These are phyloP conservation scores for Margaritispora aquatica DNA, from an alignment of 495 filamentous ascomycete species.

Conservation along the genomic window DNA sequence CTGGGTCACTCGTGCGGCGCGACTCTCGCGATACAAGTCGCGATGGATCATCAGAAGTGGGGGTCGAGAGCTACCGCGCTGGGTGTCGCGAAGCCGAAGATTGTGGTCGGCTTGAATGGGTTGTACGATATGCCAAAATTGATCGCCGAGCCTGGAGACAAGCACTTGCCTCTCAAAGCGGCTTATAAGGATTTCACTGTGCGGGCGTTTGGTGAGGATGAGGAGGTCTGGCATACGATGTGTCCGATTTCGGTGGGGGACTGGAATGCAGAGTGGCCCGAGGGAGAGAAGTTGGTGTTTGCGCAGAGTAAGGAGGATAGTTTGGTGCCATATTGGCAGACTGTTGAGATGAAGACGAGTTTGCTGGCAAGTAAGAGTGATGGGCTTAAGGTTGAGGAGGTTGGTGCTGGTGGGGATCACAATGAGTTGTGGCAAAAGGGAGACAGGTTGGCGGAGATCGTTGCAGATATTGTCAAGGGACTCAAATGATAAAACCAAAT, in stretches of 20 bases:
- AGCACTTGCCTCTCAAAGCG: background rate
- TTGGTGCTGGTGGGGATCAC: background rate
- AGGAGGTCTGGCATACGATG: constrained; percentile 1
- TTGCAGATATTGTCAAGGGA: background rate
- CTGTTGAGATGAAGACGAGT: background rate
- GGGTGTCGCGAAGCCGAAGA: background rate
- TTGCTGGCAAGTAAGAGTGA: background rate
- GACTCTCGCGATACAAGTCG: constrained; percentile 63
- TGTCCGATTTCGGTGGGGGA: background rate
- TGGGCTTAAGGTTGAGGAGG: background rate
- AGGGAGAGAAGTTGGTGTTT: constrained; percentile 20
- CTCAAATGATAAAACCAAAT: background rate
- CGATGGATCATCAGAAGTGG: constrained; percentile 35
- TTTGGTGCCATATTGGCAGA: constrained; percentile 21
- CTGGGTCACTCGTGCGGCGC: constrained; percentile 74
- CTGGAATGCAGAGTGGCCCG: background rate
- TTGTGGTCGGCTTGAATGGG: constrained; percentile 2
- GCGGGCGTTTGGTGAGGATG: constrained; percentile 5
- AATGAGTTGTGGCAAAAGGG: background rate
- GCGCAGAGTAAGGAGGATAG: constrained; percentile 29
- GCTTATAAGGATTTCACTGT: background rate
- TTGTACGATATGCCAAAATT: constrained; percentile 7
- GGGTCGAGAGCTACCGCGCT: background rate
- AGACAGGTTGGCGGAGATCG: background rate
- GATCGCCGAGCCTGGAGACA: constrained; percentile 1